Base-by-base conservation (phyloP, 192 early-diverging fungal genomes). In the Phlyctochytrium planicorne region DNA sequence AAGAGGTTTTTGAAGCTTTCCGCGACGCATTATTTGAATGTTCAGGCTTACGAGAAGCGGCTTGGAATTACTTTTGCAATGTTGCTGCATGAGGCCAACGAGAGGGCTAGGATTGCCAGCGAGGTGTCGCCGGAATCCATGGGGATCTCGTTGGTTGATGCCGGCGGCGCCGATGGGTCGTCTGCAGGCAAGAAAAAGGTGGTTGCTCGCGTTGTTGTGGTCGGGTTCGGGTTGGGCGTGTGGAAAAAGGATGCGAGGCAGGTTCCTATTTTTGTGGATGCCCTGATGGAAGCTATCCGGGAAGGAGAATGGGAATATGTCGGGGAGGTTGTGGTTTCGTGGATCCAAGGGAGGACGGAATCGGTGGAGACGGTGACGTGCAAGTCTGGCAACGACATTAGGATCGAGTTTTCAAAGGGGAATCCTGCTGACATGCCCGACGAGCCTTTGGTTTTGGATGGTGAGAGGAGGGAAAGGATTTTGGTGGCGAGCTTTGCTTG, bases 181-280 rank as follows among this genome's bases (percentile, higher is more conserved):
- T 47, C 40, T 47, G 40, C 40, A 20, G n/a, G n/a, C n/a, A n/a
- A n/a, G n/a, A n/a, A n/a, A n/a, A 30, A 17, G 20, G 67, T 36
- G 32, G 29, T 27, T 10, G 78, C 66, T 1, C 64, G 50, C 52
- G 67, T 74, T 33, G 52, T 70, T 37, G 71, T 80, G 1, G 72
- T 75, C 20, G 78, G 78, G 3, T 52, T 80, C 17, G 78, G 78
- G 4, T 50, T 80, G 16, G 78, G 78, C 0, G 78, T 80, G 10
- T 80, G 78, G 78, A 30, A 60, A 30, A 30, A 66, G 23, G n/a
- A 16, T 27, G 34, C 17, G n/a, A 25, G 20, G 14, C 75, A 75
- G 40, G 31, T 59, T 3, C n/a, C 31, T 12, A 53, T 37, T 25
- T 78, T 79, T 53, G 47, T 78, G 2, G 63, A 75, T 35, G 76